Evolutionary conservation across 2,329 filamentous ascomycete species (phyloP).

Genomic region (Botrytis byssoidea): DNA sequence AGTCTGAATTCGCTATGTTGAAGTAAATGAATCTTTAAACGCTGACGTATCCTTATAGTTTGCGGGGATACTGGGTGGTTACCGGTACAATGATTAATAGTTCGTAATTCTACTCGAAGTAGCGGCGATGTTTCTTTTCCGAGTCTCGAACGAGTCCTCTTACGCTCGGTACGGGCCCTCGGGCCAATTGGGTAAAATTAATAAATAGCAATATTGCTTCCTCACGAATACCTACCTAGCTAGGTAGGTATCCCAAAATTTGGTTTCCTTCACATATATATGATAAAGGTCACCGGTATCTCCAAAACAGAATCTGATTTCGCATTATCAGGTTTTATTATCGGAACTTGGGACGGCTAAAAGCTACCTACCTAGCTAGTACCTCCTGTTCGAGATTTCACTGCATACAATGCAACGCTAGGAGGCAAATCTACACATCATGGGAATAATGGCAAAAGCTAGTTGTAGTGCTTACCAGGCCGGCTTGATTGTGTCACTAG

Average conservation of each 20-base stretch:
- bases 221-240: neutral
- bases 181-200: neutral
- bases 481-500: neutral
- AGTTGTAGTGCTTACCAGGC: neutral
- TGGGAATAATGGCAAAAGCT: neutral
- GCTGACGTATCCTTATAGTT: constrained; percentile 9
- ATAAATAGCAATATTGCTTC: neutral
- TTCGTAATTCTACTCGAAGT: neutral
- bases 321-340: neutral
- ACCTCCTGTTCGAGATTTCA: neutral
- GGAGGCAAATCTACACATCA: neutral
- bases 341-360: neutral
- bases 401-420: neutral
- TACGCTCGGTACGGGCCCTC: neutral
- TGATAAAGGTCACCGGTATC: neutral
- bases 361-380: neutral
- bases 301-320: neutral
- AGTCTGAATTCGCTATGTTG: neutral
- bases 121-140: constrained; percentile 7
- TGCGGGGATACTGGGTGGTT: neutral
- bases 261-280: neutral
- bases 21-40: neutral
- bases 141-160: neutral
- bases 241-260: neutral
- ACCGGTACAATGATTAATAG: neutral